phyloP scores from a whole-genome alignment of 2,329 filamentous ascomycete species.

The Pseudogymnoascus sp. region DNA sequence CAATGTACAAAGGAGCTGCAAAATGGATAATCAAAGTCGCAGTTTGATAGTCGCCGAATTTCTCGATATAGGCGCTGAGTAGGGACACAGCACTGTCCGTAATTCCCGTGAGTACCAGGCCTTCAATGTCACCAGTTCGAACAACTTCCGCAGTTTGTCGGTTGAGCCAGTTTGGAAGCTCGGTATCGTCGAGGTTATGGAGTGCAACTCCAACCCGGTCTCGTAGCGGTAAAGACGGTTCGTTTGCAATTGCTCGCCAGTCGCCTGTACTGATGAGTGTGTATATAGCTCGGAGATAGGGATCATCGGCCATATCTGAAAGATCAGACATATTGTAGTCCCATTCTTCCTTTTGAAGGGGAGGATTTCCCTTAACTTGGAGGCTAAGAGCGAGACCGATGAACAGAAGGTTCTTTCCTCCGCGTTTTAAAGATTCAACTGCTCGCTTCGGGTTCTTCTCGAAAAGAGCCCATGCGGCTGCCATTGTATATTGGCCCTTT shows the following conservation, averaged over 20 bases:
- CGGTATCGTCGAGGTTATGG: conserved; percentile 53
- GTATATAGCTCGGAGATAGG: conserved; percentile 73
- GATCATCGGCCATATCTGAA: conserved; percentile 52
- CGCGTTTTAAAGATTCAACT: conserved; percentile 60
- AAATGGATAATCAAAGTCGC: conserved; percentile 67
- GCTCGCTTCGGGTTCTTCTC: conserved; percentile 62
- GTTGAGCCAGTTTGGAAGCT: conserved; percentile 60
- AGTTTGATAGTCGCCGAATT: conserved; percentile 71
- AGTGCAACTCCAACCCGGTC: conserved; percentile 70
- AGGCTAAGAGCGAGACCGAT: conserved; percentile 60
- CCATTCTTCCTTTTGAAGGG: conserved; percentile 25
- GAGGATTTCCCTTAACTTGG: conserved; percentile 43
- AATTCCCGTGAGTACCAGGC: conserved; percentile 70
- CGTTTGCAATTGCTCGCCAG: conserved; percentile 67
- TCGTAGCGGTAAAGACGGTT: conserved; percentile 63
- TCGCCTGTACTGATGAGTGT: conserved; percentile 69
- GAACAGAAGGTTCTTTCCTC: conserved; percentile 62
- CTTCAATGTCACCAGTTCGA: conserved; percentile 64
- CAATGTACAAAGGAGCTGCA: conserved; percentile 67
- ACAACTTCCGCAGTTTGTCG: conserved; percentile 55
- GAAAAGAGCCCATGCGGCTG: conserved; percentile 68
- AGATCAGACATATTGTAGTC: conserved; percentile 23
- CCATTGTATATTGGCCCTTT: conserved; percentile 58
- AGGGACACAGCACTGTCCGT: conserved; percentile 66
- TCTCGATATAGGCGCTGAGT: conserved; percentile 66